Evolutionary conservation across 495 filamentous ascomycete genomes (phyloP), one percentile per base, ranked within the genome.

Genomic region (Massariosphaeria phaeospora): DNA sequence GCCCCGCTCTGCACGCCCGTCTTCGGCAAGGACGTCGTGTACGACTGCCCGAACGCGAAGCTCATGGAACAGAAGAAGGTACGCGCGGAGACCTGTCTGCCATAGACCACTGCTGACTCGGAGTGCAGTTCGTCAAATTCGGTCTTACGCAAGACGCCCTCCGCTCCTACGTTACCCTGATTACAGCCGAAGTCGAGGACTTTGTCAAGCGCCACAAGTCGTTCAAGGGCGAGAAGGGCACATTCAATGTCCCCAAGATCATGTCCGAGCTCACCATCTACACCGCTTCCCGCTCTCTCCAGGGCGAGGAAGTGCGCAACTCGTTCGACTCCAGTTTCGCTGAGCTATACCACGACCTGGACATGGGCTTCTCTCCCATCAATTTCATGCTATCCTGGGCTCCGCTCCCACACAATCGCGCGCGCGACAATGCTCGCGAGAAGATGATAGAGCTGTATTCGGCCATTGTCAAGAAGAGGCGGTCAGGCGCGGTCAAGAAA

Each of bases 61-160:
- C 70, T 84, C 40, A 83, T 84, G 81, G 81, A 84, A 64, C 81
- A 84, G 69, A 84, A 84, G 68, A 84, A 82, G 73, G 80, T 55
- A 48, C 11, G 49, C 43, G 24, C 20, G 5, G 2, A n/a, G n/a
- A 12, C 2, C 2, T 13, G n/a, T 1, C 0, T 1, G 18, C 30
- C 4, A 5, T 29, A 6, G 25, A 24, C 11, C 5, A 8, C n/a
- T 41, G 11, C 38, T 51, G 31, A 55, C 42, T 12, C 26, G 10
- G 15, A 13, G 11, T 24, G 20, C n/a, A 82, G 79, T 83, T 84
- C 56, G 76, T 84, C 59, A 84, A 84, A 67, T 84, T 78, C 45
- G 80, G 81, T 31, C 75, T 84, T 33, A 83, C 80, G 3, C 72
- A 76, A 5, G 77, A 82, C 20, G 77, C 81, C n/a, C 73, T 84